phyloP scores from a whole-genome alignment of 108 stramenopile species.

The Skeletonema menzelii region DNA sequence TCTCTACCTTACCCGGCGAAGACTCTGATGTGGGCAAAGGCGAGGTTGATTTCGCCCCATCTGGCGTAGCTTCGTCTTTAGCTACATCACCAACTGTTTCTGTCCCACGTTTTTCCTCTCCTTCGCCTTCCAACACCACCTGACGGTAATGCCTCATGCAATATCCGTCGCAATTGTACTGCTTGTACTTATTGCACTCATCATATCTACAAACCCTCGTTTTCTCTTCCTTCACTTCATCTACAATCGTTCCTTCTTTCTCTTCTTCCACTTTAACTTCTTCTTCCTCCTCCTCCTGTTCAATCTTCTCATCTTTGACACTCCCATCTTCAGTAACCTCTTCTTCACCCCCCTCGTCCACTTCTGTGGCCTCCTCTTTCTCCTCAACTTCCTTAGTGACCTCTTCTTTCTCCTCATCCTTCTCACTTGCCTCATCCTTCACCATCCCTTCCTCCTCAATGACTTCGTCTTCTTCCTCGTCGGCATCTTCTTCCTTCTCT shows the following conservation, averaged over 20 bases:
- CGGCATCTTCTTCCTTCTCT: slow-evolving; percentile 11
- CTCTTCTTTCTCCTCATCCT: slow-evolving; percentile 28
- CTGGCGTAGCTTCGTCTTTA: slow-evolving; percentile 47
- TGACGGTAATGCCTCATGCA: slow-evolving; percentile 1
- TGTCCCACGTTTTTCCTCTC: background rate
- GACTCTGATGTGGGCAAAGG: background rate
- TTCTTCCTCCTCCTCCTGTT: slow-evolving; percentile 24
- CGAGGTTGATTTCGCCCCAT: background rate
- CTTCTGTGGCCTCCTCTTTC: slow-evolving; percentile 1
- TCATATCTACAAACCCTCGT: background rate
- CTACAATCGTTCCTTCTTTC: slow-evolving; percentile 1
- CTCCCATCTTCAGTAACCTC: slow-evolving; percentile 46
- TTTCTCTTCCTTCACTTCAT: slow-evolving; percentile 7
- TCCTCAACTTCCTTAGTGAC: slow-evolving; percentile 40
- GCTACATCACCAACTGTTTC: slow-evolving; percentile 46
- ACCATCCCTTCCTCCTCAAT: slow-evolving; percentile 22
- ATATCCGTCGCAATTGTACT: slow-evolving; percentile 18
- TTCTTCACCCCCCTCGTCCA: slow-evolving; percentile 22
- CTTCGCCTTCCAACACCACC: slow-evolving; percentile 2
- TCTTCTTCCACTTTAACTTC: background rate
- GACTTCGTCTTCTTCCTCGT: slow-evolving; percentile 6
- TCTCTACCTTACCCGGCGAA: background rate
- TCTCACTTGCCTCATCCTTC: background rate
- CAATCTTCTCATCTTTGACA: slow-evolving; percentile 3
- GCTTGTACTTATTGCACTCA: background rate